Evolutionary conservation across 1,284 basidiomycete species (phyloP), one percentile per base, ranked within the genome.

Genomic region (Flammula alnicola): DNA sequence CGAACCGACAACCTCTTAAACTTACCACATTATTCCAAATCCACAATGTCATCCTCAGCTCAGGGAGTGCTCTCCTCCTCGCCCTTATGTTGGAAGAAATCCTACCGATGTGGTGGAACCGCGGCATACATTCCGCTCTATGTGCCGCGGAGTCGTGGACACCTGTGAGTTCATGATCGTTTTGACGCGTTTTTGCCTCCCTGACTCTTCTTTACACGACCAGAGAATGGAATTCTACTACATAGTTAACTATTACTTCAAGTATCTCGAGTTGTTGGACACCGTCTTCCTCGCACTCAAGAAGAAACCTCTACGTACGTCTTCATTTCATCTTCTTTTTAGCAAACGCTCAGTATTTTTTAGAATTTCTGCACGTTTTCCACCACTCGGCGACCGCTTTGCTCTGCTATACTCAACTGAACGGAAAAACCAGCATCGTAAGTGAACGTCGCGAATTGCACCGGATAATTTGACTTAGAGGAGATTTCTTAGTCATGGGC

Each of bases 341-440:
- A 20, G 27, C 1, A 17, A 19, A 27, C 41, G 44, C 41, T 49
- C 20, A 58, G 36, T 17, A 44, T 32, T 39, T 44, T 38, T 26
- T 63, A 96, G 91, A 91, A 52, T 98, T 98, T 77, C 77, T 99
- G 57, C 96, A 99, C 71, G 95, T 98, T 61, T 98, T 97, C 80
- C 96, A 98, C 72, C 96, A 98, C 77, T 93, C 95, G 55, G 96
- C 95, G n/a, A 98, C 96, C 49, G 96, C 96, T 51, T 72, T 96
- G 47, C 79, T 99, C 53, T 98, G 96, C 76, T 98, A 87, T 71
- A 87, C 88, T 49, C 95, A 99, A 75, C 80, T 99, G 56, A 89
- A 96, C 62, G 95, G 97, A 65, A 82, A 83, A 69, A 95, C 95
- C 43, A 92, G 91, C 58, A 86, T 97, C 55, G 91, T 93, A 69